Evolutionary conservation across 2,329 filamentous ascomycete species (phyloP).

Genomic region (Passalora sequoiae): DNA sequence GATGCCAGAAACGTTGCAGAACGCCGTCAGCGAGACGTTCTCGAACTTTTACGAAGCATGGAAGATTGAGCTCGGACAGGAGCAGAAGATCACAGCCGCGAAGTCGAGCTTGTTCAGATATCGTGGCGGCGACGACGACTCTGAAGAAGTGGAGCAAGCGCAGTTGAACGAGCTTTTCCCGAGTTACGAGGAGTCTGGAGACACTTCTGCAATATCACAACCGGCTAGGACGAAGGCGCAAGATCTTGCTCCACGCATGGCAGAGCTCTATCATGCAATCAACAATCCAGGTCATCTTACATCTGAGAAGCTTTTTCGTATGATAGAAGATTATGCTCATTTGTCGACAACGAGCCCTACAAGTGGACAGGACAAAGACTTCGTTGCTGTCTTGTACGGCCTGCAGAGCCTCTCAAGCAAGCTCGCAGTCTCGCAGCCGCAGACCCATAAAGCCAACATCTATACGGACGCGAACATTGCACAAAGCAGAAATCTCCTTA

Average conservation of each 20-base stretch:
- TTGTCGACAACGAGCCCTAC: neutral
- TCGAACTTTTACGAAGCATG: slow-evolving; percentile 72
- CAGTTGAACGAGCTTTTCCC: slow-evolving; percentile 81
- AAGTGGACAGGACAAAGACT: slow-evolving; percentile 7
- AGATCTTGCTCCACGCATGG: slow-evolving; percentile 22
- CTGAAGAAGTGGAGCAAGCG: slow-evolving; percentile 66
- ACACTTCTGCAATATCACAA: slow-evolving; percentile 28
- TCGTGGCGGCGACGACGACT: slow-evolving; percentile 68
- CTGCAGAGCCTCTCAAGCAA: neutral
- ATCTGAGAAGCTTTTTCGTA: neutral
- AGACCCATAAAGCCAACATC: slow-evolving; percentile 57
- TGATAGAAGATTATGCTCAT: neutral
- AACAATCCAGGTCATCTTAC: slow-evolving; percentile 2
- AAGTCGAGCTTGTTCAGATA: slow-evolving; percentile 79
- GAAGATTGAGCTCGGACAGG: slow-evolving; percentile 68
- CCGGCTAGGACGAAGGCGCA: slow-evolving; percentile 14
- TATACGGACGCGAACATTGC: slow-evolving; percentile 74
- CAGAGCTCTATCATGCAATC: slow-evolving; percentile 21
- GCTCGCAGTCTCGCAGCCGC: slow-evolving; percentile 1
- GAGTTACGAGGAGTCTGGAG: slow-evolving; percentile 56
- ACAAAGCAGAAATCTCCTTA: slow-evolving; percentile 69
- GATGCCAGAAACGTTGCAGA: slow-evolving; percentile 16
- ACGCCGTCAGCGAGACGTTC: slow-evolving; percentile 61
- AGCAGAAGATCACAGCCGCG: slow-evolving; percentile 68
- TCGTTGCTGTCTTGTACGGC: slow-evolving; percentile 1